Evolutionary conservation across 2,329 filamentous ascomycete genomes (phyloP).

Genomic region (Hymenoscyphus salicellus): DNA sequence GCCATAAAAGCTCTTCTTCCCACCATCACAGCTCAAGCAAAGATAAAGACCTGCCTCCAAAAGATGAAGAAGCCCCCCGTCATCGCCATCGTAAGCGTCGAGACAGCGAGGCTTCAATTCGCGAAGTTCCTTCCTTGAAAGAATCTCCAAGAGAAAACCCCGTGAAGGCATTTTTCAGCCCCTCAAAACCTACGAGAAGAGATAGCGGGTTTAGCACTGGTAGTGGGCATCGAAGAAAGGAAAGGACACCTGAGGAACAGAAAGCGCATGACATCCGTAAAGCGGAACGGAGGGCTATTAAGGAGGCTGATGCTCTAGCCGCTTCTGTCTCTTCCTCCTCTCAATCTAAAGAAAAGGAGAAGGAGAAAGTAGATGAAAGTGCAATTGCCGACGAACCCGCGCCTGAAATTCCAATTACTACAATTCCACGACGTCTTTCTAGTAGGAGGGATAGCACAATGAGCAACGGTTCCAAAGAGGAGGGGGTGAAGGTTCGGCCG

Average conservation of each 20-base stretch:
- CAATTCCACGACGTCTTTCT: slow-evolving; percentile 20
- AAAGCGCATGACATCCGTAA: slow-evolving; percentile 33
- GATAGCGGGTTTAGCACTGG: slow-evolving; percentile 33
- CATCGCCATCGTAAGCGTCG: slow-evolving; percentile 24
- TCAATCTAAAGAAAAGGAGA: slow-evolving; percentile 8
- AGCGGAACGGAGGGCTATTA: slow-evolving; percentile 26
- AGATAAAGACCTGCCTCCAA: slow-evolving; percentile 15
- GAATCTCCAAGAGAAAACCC: not conserved
- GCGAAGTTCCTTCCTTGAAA: not conserved
- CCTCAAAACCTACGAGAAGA: slow-evolving; percentile 25
- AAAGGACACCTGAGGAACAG: slow-evolving; percentile 33
- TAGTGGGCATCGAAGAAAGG: slow-evolving; percentile 23
- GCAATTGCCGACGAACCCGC: slow-evolving; percentile 17
- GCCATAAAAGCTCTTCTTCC: not conserved
- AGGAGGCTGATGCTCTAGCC: slow-evolving; percentile 1
- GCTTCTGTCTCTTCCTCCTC: not conserved
- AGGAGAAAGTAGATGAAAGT: slow-evolving; percentile 19
- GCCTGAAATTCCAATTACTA: slow-evolving; percentile 10
- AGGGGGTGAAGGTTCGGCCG: slow-evolving; percentile 17
- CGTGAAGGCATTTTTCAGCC: slow-evolving; percentile 19
- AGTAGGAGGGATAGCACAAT: slow-evolving; percentile 21
- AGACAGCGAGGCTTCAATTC: slow-evolving; percentile 25
- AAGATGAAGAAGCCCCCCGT: slow-evolving; percentile 14
- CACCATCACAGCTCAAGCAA: slow-evolving; percentile 16
- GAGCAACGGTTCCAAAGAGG: slow-evolving; percentile 17